Evolutionary conservation across 75 land plant species (phyloP).

Genomic region (Gnetum montanum): DNA sequence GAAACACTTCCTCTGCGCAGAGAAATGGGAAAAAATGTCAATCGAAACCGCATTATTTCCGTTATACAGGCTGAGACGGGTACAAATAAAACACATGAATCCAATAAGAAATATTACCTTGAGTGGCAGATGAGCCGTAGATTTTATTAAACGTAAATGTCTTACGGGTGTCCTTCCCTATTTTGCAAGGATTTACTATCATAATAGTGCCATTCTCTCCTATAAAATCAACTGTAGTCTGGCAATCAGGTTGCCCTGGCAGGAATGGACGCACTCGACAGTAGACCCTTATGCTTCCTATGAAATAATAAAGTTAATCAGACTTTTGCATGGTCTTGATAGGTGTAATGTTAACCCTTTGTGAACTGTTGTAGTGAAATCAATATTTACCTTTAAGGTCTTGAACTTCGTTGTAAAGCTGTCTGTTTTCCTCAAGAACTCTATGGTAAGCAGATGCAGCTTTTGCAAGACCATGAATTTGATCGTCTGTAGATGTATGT

Average conservation of each 20-base stretch:
- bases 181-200: conserved; percentile 47
- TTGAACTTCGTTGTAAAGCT: conserved; percentile 84
- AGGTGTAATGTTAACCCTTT: neutral
- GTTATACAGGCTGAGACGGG: neutral
- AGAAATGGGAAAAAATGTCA: neutral
- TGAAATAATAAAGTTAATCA: conserved; percentile 2
- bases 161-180: conserved; percentile 55
- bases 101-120: conserved; percentile 29
- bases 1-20: conserved; percentile 50
- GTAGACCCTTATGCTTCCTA: conserved; percentile 64
- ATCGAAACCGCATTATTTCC: neutral
- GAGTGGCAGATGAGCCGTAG: conserved; percentile 44
- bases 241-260: conserved; percentile 25
- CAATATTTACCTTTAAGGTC: conserved; percentile 58
- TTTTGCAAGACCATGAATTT: conserved; percentile 36
- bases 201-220: conserved; percentile 61
- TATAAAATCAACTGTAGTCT: conserved; percentile 45
- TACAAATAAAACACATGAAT: neutral
- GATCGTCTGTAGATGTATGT: conserved; percentile 21
- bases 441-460: conserved; percentile 58
- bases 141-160: conserved; percentile 56
- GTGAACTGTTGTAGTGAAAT: no score
- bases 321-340: neutral
- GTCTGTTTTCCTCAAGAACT: conserved; percentile 71
- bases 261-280: conserved; percentile 65